Evolutionary conservation across 768 basidiomycete genomes (phyloP).

Genomic region (Termitomyces sp.): DNA sequence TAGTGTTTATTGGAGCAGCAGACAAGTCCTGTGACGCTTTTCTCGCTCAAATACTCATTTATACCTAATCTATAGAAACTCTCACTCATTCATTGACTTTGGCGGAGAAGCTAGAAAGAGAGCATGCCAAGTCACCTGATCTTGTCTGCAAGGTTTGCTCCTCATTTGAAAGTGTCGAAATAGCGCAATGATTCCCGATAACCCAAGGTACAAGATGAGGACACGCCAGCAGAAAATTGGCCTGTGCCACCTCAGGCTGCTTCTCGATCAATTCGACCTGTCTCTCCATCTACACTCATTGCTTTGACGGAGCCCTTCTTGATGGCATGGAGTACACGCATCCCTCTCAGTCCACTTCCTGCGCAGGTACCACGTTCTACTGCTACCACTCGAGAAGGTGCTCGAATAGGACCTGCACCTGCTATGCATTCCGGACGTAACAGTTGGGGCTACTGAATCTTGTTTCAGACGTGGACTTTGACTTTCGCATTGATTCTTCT

Average conservation of each 20-base stretch:
- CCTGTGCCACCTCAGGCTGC: neutral
- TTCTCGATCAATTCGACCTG: conserved; percentile 19
- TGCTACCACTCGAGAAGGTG: neutral
- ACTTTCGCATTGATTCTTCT: neutral
- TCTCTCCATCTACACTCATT: conserved; percentile 34
- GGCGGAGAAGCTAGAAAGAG: conserved; percentile 11
- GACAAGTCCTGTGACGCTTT: neutral
- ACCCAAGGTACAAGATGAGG: neutral
- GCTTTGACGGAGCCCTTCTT: conserved; percentile 39
- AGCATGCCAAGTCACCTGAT: neutral
- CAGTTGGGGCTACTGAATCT: conserved; percentile 9
- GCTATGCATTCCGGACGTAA: neutral
- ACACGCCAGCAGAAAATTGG: neutral
- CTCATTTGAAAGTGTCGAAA: neutral
- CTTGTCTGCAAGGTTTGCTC: neutral
- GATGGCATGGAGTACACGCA: conserved; percentile 29
- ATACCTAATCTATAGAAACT: conserved; percentile 2
- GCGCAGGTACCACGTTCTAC: neutral
- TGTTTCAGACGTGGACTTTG: neutral
- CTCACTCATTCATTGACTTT: conserved; percentile 4
- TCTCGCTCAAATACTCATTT: neutral
- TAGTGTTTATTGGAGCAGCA: neutral
- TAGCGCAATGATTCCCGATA: neutral
- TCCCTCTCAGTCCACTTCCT: neutral
- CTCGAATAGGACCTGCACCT: neutral